Evolutionary conservation across 495 filamentous ascomycete species (phyloP).

Genomic region (Penicillium fimorum): DNA sequence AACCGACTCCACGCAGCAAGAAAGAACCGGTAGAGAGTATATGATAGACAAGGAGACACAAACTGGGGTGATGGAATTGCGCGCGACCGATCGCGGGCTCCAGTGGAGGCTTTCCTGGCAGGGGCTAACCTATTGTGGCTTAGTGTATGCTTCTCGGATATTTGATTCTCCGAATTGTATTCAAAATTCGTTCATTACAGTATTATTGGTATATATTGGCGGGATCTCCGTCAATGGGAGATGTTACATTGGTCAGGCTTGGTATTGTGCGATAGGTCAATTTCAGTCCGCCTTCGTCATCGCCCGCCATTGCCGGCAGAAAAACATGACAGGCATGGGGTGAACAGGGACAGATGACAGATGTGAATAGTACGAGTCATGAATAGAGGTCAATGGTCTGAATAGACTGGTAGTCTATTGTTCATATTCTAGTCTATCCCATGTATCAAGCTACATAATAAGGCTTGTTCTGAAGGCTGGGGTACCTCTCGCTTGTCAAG

Average conservation of each 20-base stretch:
- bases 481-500: constrained; percentile 2
- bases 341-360: constrained; percentile 1
- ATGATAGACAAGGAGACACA: constrained; percentile 11
- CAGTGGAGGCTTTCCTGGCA: constrained; percentile 43
- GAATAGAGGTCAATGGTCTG: neutral
- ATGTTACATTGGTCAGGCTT: constrained; percentile 3
- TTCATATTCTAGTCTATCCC: neutral
- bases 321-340: constrained; percentile 19
- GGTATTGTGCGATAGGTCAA: constrained; percentile 10
- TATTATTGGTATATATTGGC: constrained; percentile 1
- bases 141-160: constrained; percentile 12
- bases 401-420: neutral
- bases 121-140: constrained; percentile 31
- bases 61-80: constrained; percentile 34
- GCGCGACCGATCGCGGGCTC: constrained; percentile 48
- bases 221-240: neutral
- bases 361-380: neutral
- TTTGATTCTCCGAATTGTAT: constrained; percentile 13
- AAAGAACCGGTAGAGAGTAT: constrained; percentile 6
- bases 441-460: neutral
- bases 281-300: constrained; percentile 34
- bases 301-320: constrained; percentile 27
- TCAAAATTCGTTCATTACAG: constrained; percentile 1
- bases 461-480: neutral
- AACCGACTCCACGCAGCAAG: constrained; percentile 8